These are phyloP conservation scores for Cladosporium sp. DNA, from an alignment of 2,329 filamentous ascomycete species.

Conservation along the genomic window DNA sequence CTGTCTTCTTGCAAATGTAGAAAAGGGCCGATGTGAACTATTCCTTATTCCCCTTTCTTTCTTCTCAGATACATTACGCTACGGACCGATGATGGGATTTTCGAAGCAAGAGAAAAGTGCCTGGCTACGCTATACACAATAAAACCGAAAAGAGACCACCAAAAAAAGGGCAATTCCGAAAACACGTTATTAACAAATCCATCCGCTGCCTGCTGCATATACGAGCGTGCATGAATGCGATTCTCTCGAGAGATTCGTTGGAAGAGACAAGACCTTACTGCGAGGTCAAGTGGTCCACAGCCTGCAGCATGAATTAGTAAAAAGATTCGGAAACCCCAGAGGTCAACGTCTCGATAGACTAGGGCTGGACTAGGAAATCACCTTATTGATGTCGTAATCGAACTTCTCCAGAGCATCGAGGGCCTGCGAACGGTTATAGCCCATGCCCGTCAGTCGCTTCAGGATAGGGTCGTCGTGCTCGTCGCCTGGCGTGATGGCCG, in stretches of 20 bases:
- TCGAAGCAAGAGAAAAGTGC: neutral
- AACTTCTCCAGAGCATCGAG: slow-evolving; percentile 83
- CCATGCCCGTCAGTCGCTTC: slow-evolving; percentile 85
- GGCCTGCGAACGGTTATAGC: slow-evolving; percentile 69
- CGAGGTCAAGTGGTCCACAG: slow-evolving; percentile 21
- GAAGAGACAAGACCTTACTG: neutral
- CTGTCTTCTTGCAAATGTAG: too few relatives aligned
- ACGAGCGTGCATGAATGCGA: too few relatives aligned
- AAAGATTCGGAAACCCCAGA: too few relatives aligned
- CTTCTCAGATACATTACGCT: slow-evolving; percentile 8
- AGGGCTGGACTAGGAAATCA: too few relatives aligned
- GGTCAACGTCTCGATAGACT: too few relatives aligned
- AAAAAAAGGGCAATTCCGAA: neutral
- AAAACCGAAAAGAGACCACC: too few relatives aligned
- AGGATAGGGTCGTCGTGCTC: slow-evolving; percentile 88
- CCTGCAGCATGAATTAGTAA: slow-evolving; percentile 14
- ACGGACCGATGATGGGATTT: neutral
- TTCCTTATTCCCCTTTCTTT: neutral
- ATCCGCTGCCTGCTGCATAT: too few relatives aligned
- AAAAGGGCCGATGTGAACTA: neutral
- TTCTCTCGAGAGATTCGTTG: neutral
- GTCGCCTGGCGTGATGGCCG: slow-evolving; percentile 59
- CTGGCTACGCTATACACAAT: neutral
- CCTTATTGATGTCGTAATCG: slow-evolving; percentile 93
- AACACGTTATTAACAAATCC: too few relatives aligned